Evolutionary conservation across 1,284 basidiomycete species (phyloP), one percentile per base, ranked within the genome.

Genomic region (Ustilago xerochloae): DNA sequence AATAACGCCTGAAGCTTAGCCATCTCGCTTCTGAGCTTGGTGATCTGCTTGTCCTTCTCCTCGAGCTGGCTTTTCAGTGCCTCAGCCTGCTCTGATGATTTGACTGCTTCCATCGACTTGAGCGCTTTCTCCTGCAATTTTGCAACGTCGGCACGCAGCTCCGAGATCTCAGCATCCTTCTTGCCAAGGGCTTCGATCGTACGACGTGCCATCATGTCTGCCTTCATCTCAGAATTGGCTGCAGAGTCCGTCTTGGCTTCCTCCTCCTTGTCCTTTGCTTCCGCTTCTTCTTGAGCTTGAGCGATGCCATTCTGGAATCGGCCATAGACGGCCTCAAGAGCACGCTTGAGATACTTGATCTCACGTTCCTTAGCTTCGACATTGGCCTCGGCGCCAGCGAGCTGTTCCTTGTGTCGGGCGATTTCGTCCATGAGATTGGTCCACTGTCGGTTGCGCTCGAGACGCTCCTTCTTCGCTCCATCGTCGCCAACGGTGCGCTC

Each of bases 311-410:
- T 84, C 73, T 88, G 87, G 81, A 94, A 91, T 16, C 91, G 88
- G 18, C 90, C 90, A 82, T 92, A 92, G 7, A 95, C 91, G 7
- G 91, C 91, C 83, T 93, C 92, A 39, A 96, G 86, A 13, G 92
- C 91, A 15, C 91, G 90, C 79, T 93, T 93, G 48, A 94, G 87
- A 77, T 91, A 92, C 1, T 88, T 80, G 52, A 91, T 88, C 67
- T 93, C 91, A 78, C 92, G 92, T 67, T 91, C 89, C 78, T 90
- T 91, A 57, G 87, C 85, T 12, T 85, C 85, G 2, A 90, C 49
- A 2, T 84, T 77, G 5, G 81, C 82, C 52, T 91, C 90, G 39
- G 89, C 82, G 47, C 91, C 89, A 1, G 84, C 85, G 41, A 87
- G 87, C 90, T 93, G 72, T 35, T 87, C 86, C 84, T 91, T 92